Percentiles rank a stretch among this genome's conserved stretches.
phyloP scores from a whole-genome alignment of 2,329 filamentous ascomycete species.

The Akanthomyces dipterigenus region DNA sequence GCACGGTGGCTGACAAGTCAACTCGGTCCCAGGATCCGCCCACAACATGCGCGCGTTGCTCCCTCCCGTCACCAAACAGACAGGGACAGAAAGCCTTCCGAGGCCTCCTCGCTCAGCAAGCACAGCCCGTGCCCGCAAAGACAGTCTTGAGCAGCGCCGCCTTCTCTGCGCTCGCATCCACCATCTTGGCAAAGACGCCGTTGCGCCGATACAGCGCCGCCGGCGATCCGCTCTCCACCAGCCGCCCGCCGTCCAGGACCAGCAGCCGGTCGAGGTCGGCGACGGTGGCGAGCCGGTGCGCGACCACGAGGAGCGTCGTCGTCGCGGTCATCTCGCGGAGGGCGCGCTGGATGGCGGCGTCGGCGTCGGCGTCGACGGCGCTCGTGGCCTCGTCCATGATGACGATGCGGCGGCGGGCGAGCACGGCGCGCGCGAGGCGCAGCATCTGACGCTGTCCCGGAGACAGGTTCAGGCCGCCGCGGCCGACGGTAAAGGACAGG shows the following conservation, averaged over 20 bases:
- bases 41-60: no score
- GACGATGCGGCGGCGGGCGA: slow-evolving; percentile 59
- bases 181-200: slow-evolving; percentile 11
- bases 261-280: slow-evolving; percentile 62
- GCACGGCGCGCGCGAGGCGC: slow-evolving; percentile 53
- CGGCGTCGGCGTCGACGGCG: slow-evolving; percentile 48
- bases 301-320: slow-evolving; percentile 58
- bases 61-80: no score
- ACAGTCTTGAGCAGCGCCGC: background rate
- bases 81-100: no score
- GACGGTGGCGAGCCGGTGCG: slow-evolving; percentile 61
- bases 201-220: slow-evolving; percentile 44
- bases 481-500: background rate
- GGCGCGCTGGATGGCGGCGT: slow-evolving; percentile 54
- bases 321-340: slow-evolving; percentile 49
- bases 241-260: slow-evolving; percentile 54
- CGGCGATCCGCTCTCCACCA: slow-evolving; percentile 55
- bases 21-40: no score
- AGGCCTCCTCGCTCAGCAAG: no score
- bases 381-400: slow-evolving; percentile 55
- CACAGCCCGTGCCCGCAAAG: no score
- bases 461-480: slow-evolving; percentile 39
- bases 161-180: background rate
- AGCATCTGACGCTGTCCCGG: slow-evolving; percentile 64
- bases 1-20: no score